Conservation (phyloP, 495 filamentous ascomycete species). For the Chlorociboria aeruginascens region DNA sequence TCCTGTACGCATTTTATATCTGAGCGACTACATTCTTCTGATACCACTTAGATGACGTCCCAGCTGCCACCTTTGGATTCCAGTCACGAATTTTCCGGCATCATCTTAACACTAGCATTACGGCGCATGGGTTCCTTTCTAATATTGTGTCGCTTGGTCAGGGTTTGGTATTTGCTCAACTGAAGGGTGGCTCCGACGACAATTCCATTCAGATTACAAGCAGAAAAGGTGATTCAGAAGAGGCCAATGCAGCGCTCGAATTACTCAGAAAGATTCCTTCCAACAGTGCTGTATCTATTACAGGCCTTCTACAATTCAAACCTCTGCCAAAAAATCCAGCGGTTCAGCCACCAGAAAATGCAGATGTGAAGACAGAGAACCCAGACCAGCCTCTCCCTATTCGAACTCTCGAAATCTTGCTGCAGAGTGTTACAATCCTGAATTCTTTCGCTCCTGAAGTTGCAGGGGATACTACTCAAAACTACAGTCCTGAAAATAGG, state of each 20-base stretch:
- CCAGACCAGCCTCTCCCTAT: not conserved
- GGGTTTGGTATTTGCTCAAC: conserved; percentile 2
- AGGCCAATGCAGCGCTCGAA: conserved; percentile 15
- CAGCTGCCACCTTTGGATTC: conserved; percentile 3
- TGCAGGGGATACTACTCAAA: conserved; percentile 26
- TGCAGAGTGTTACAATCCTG: conserved; percentile 51
- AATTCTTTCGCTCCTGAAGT: conserved; percentile 50
- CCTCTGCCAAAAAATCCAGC: not conserved
- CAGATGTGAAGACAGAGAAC: not conserved
- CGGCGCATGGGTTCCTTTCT: conserved; percentile 7
- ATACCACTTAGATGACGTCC: conserved; percentile 3
- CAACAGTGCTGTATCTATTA: conserved; percentile 13
- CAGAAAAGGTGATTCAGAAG: conserved; percentile 8
- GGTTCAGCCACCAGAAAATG: not conserved
- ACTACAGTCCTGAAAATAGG: conserved; percentile 57
- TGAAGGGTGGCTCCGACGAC: not conserved
- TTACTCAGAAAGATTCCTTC: conserved; percentile 18
- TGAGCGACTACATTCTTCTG: not conserved
- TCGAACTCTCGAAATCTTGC: conserved; percentile 39
- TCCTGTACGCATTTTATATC: conserved; percentile 27
- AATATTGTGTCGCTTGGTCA: not conserved
- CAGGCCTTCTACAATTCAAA: conserved; percentile 8
- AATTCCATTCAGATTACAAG: not conserved
- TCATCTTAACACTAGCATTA: conserved; percentile 2
- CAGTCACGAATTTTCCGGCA: not conserved